A percentile compares a stretch with the other conserved stretches of the same genome.
Conservation (phyloP, 306 rosid species). For the Malus orientalis region DNA sequence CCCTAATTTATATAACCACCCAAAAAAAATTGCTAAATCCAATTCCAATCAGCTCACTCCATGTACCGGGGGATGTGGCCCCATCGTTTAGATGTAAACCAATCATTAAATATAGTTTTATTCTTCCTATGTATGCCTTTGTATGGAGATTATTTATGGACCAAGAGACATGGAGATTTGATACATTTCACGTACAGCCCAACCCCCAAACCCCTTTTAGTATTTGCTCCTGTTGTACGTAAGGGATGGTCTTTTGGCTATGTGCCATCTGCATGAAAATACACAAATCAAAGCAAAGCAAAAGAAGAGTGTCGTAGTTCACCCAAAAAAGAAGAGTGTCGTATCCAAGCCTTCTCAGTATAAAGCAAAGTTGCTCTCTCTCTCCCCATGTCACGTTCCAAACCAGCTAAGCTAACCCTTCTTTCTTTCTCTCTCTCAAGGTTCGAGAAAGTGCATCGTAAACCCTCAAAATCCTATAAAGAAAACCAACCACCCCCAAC, state of each 20-base stretch:
- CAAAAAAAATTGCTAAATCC: neutral
- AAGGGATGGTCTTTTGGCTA: constrained; percentile 51
- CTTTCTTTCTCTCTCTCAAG: constrained; percentile 21
- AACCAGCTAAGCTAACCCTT: constrained; percentile 33
- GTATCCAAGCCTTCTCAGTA: constrained; percentile 10
- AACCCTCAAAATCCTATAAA: constrained; percentile 77
- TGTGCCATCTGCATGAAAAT: constrained; percentile 54
- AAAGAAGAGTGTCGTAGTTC: constrained; percentile 31
- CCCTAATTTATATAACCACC: neutral
- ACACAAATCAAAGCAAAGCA: constrained; percentile 59
- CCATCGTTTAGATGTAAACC: neutral
- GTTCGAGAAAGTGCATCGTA: constrained; percentile 57
- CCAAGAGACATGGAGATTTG: neutral
- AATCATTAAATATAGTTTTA: neutral
- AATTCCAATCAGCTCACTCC: neutral
- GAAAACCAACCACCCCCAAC: constrained; percentile 52
- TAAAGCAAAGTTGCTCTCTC: constrained; percentile 50
- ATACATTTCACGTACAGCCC: neutral
- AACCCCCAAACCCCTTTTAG: constrained; percentile 19
- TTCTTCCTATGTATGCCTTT: neutral
- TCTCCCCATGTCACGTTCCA: constrained; percentile 58
- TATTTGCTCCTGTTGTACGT: constrained; percentile 35
- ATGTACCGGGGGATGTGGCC: neutral
- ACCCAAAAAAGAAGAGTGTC: constrained; percentile 26
- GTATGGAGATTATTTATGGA: neutral